Percentiles rank a stretch among this genome's conserved stretches.
phyloP scores from a whole-genome alignment of 2,329 filamentous ascomycete genomes.

The Berkeleyomyces rouxiae region DNA sequence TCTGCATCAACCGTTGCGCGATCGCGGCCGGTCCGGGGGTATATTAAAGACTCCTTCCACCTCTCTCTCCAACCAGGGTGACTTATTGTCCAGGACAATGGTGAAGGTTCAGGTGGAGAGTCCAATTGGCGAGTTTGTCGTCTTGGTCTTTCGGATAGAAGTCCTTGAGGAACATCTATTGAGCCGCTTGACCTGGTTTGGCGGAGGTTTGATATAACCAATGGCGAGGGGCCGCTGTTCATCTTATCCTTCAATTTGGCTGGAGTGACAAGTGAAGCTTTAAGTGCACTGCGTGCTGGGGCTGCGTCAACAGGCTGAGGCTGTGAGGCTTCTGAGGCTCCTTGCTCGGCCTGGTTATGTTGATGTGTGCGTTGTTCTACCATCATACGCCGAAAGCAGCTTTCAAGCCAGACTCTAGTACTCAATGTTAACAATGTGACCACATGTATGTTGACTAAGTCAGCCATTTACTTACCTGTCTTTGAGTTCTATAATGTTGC shows the following conservation, averaged over 20 bases:
- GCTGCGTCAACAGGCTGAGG: background rate
- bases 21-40: conserved; percentile 39
- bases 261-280: background rate
- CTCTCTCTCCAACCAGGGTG: conserved; percentile 34
- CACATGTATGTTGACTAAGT: no score
- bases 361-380: background rate
- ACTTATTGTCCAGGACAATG: conserved; percentile 29
- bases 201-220: background rate
- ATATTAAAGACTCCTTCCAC: conserved; percentile 45
- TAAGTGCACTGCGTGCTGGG: background rate
- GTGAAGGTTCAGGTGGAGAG: background rate
- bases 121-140: background rate
- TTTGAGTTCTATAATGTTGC: background rate
- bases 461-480: background rate
- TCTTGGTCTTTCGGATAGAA: background rate
- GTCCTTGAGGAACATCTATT: background rate
- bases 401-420: background rate
- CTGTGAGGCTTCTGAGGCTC: background rate
- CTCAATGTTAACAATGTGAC: background rate
- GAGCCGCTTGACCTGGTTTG: conserved; percentile 10
- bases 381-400: background rate
- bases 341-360: background rate
- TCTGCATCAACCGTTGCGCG: conserved; percentile 49
- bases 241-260: background rate
- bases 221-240: background rate